phyloP scores from a whole-genome alignment of 768 basidiomycete species.

The Naganishia kalamii region DNA sequence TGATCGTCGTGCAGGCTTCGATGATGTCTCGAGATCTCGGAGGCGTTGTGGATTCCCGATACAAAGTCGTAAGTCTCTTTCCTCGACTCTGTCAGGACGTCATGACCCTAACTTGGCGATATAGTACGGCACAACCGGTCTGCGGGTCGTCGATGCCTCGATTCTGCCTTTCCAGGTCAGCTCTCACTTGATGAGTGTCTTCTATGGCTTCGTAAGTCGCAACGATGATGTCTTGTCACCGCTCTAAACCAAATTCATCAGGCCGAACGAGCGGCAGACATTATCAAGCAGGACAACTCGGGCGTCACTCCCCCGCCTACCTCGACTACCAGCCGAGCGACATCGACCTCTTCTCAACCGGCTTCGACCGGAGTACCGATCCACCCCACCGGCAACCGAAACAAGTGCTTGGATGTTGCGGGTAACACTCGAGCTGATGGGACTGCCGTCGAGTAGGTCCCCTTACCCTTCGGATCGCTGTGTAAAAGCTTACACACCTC shows the following conservation, averaged over 20 bases:
- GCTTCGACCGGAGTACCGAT: slow-evolving; percentile 27
- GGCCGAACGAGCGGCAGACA: slow-evolving; percentile 37
- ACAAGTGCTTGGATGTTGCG: slow-evolving; percentile 32
- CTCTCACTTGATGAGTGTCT: slow-evolving; percentile 34
- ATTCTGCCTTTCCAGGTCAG: slow-evolving; percentile 39
- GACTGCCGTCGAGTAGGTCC: slow-evolving; percentile 27
- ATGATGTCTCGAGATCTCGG: slow-evolving; percentile 40
- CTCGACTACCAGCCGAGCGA: background rate
- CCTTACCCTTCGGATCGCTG: too few relatives aligned
- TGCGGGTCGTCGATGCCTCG: slow-evolving; percentile 39
- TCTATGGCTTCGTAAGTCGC: slow-evolving; percentile 38
- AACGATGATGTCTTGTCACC: background rate
- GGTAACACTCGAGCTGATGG: slow-evolving; percentile 23
- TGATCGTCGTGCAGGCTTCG: slow-evolving; percentile 15
- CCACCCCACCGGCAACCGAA: slow-evolving; percentile 29
- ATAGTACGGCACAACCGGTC: slow-evolving; percentile 33
- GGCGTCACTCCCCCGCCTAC: too few relatives aligned
- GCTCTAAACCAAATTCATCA: background rate
- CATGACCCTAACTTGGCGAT: background rate
- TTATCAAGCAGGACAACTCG: slow-evolving; percentile 34
- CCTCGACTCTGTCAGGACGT: background rate
- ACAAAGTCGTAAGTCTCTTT: slow-evolving; percentile 29
- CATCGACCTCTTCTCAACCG: slow-evolving; percentile 19
- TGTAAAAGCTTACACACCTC: too few relatives aligned
- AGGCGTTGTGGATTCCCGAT: slow-evolving; percentile 32